A percentile compares a stretch with the other conserved stretches of the same genome.
Conservation (phyloP, 208 protist genomes). For the Trypanosoma rangeli region DNA sequence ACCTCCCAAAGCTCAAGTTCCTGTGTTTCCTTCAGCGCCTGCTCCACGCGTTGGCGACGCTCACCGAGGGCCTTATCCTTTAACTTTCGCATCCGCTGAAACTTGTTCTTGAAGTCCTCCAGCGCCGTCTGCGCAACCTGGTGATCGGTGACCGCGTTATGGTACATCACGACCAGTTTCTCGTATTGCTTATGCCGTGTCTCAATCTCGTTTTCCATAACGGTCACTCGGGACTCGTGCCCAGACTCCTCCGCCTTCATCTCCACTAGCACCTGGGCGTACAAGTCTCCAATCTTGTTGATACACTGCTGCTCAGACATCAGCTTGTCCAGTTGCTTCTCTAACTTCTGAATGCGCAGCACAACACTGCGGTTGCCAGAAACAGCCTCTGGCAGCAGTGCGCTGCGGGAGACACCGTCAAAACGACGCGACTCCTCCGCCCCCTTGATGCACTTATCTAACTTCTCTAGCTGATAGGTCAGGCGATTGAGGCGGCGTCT, state of each 20-base stretch:
- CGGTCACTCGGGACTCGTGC: conserved; percentile 62
- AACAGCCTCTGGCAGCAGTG: conserved; percentile 13
- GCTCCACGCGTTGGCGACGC: conserved; percentile 55
- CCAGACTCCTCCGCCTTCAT: conserved; percentile 61
- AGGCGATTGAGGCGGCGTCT: conserved; percentile 47
- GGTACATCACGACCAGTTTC: conserved; percentile 87
- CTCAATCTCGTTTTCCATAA: conserved; percentile 66
- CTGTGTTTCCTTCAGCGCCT: conserved; percentile 49
- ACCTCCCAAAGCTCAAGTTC: conserved; percentile 41
- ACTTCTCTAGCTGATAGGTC: conserved; percentile 39
- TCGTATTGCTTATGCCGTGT: conserved; percentile 85
- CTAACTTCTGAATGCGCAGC: conserved; percentile 85
- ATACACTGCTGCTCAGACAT: conserved; percentile 89
- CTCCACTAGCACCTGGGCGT: conserved; percentile 77
- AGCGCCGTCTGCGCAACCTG: conserved; percentile 48
- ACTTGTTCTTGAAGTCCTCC: conserved; percentile 36
- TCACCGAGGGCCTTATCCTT: conserved; percentile 84
- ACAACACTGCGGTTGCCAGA: conserved; percentile 51
- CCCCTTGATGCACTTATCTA: conserved; percentile 8
- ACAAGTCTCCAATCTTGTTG: conserved; percentile 76
- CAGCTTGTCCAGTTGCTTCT: conserved; percentile 89
- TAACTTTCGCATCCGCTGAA: conserved; percentile 41
- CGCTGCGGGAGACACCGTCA: background rate
- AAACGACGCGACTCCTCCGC: conserved; percentile 6
- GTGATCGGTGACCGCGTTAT: conserved; percentile 70